A percentile compares a stretch with the other conserved stretches of the same genome.
phyloP scores from a whole-genome alignment of 495 filamentous ascomycete species.

The Hypoxylon perforatum region DNA sequence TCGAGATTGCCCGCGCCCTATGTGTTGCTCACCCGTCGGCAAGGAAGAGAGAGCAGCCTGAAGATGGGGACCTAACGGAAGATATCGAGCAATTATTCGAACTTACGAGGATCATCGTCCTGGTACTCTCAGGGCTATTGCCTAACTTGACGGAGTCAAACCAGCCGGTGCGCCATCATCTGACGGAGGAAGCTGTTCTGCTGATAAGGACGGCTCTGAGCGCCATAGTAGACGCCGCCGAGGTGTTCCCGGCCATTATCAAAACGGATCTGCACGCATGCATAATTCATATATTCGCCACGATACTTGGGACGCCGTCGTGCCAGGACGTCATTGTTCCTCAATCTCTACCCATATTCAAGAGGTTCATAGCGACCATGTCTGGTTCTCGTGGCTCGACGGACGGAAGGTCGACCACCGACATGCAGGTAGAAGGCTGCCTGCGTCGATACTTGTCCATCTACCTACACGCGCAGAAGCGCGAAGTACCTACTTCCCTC shows the following conservation, averaged over 20 bases:
- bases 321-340: slow-evolving; percentile 92
- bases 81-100: slow-evolving; percentile 99
- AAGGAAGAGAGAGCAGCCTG: slow-evolving; percentile 70
- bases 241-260: slow-evolving; percentile 96
- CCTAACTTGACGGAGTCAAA: slow-evolving; percentile 86
- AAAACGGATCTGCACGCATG: slow-evolving; percentile 96
- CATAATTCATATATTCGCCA: slow-evolving; percentile 95
- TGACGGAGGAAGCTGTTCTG: slow-evolving; percentile 83
- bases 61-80: slow-evolving; percentile 83
- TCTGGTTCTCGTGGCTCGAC: slow-evolving; percentile 55
- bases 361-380: slow-evolving; percentile 84
- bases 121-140: slow-evolving; percentile 86
- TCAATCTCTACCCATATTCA: slow-evolving; percentile 89
- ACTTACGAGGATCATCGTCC: slow-evolving; percentile 91
- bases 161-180: slow-evolving; percentile 73
- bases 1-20: slow-evolving; percentile 89
- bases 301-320: slow-evolving; percentile 84
- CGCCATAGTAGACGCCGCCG: slow-evolving; percentile 90
- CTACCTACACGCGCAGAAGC: slow-evolving; percentile 82
- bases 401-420: slow-evolving; percentile 52
- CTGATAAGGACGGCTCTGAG: slow-evolving; percentile 84
- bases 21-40: slow-evolving; percentile 92
- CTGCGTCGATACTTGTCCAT: slow-evolving; percentile 82
- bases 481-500: slow-evolving; percentile 81
- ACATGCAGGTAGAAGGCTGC: slow-evolving; percentile 72